A percentile compares a stretch with the other conserved stretches of the same genome.
phyloP scores from a whole-genome alignment of 805 yeast genomes.

The Suhomyces emberorum region DNA sequence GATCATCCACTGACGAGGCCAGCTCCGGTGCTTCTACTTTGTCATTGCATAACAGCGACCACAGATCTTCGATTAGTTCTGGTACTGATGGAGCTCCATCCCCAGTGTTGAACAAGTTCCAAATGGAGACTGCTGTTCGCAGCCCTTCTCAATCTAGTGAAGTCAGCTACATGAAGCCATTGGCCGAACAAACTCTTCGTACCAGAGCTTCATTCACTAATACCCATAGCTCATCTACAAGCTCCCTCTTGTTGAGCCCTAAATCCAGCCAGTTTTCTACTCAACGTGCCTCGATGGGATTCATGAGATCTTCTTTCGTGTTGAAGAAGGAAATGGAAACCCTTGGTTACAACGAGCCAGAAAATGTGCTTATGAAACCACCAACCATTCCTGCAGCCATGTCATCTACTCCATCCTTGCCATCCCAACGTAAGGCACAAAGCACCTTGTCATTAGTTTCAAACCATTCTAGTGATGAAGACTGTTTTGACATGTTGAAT shows the following conservation, averaged over 20 bases:
- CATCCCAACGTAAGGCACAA: background rate
- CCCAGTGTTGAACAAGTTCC: slow-evolving; percentile 16
- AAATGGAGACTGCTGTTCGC: slow-evolving; percentile 8
- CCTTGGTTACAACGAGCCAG: slow-evolving; percentile 30
- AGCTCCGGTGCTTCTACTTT: slow-evolving; percentile 32
- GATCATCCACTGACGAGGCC: slow-evolving; percentile 16
- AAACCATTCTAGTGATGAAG: slow-evolving; percentile 14
- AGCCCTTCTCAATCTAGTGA: slow-evolving; percentile 12
- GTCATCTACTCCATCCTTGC: slow-evolving; percentile 8
- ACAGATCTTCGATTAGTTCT: slow-evolving; percentile 35
- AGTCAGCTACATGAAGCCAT: slow-evolving; percentile 17
- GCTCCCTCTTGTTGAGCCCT: slow-evolving; percentile 11
- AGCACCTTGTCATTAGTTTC: slow-evolving; percentile 8
- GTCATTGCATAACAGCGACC: slow-evolving; percentile 39
- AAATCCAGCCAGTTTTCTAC: background rate
- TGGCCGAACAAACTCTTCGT: slow-evolving; percentile 8
- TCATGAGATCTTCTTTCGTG: slow-evolving; percentile 42
- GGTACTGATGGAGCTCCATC: slow-evolving; percentile 23
- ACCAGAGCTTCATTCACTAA: slow-evolving; percentile 4
- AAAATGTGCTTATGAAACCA: slow-evolving; percentile 23
- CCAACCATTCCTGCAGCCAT: slow-evolving; percentile 19
- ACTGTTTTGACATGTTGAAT: slow-evolving; percentile 23
- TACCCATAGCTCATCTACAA: slow-evolving; percentile 12
- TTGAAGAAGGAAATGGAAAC: slow-evolving; percentile 40
- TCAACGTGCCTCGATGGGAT: slow-evolving; percentile 37